Conservation (phyloP, 2,329 filamentous ascomycete species). For the Xylaria hypoxylon region DNA sequence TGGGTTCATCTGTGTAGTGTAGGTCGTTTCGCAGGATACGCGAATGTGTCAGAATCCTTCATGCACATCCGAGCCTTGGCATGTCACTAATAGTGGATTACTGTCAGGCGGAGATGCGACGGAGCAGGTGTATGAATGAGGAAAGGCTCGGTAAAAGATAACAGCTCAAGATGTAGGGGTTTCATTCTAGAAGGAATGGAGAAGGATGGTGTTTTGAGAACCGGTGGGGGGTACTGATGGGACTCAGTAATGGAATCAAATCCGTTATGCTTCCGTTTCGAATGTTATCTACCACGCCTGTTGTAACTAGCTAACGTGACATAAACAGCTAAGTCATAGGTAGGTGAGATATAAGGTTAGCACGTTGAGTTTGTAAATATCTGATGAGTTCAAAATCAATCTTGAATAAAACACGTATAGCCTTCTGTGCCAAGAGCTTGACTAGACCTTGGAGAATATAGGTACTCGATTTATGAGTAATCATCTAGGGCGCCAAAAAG, state of each 20-base stretch:
- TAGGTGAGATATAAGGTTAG: background rate
- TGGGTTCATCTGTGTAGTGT: background rate
- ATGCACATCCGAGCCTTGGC: slow-evolving; percentile 30
- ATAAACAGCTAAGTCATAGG: background rate
- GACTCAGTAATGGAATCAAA: background rate
- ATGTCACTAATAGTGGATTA: slow-evolving; percentile 13
- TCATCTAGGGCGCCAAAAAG: too few species aligned
- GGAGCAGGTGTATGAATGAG: slow-evolving; percentile 1
- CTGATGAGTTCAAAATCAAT: background rate
- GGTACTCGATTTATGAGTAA: too few species aligned
- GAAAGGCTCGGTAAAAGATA: slow-evolving; percentile 7
- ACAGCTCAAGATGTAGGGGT: background rate
- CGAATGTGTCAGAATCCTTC: slow-evolving; percentile 31
- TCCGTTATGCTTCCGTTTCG: slow-evolving; percentile 9
- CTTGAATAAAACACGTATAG: background rate
- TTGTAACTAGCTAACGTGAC: background rate
- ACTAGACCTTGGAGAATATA: too few species aligned
- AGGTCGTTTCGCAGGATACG: slow-evolving; percentile 27
- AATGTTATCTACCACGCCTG: background rate
- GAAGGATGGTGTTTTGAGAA: background rate
- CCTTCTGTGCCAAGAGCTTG: background rate
- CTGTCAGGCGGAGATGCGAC: slow-evolving; percentile 21
- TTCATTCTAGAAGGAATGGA: background rate
- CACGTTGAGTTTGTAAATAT: background rate
- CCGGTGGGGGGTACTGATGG: background rate